Percentiles rank a stretch among this genome's conserved stretches.
These are phyloP conservation scores for Cryptosporidium viatorum DNA, from an alignment of 169 alveolate genomes.

Conservation along the genomic window DNA sequence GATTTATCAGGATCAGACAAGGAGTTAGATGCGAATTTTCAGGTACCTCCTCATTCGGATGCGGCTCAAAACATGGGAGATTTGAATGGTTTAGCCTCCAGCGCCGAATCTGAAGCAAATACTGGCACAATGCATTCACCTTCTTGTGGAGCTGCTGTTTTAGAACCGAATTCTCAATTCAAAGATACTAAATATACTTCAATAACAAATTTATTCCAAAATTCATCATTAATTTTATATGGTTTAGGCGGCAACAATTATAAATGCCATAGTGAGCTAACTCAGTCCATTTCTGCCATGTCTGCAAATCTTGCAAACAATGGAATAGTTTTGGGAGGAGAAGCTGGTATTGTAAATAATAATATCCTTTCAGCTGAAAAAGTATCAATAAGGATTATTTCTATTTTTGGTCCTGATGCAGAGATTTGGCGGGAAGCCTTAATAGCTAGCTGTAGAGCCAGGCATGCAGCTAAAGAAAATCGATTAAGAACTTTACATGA, in stretches of 20 bases:
- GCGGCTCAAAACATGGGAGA: not conserved
- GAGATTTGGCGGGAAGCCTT: constrained; percentile 74
- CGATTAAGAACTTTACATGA: constrained; percentile 45
- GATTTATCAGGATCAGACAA: not conserved
- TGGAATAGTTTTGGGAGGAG: not conserved
- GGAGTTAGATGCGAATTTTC: not conserved
- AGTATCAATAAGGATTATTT: constrained; percentile 29
- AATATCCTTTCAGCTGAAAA: constrained; percentile 25
- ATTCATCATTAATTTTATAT: not conserved
- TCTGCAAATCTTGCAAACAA: not conserved
- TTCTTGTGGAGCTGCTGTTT: not conserved
- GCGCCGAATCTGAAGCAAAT: not conserved
- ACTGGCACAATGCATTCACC: not conserved
- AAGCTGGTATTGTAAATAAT: not conserved
- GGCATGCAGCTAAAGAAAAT: constrained; percentile 61
- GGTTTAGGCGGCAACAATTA: not conserved
- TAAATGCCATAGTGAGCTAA: not conserved
- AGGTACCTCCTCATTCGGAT: not conserved
- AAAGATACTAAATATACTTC: not conserved
- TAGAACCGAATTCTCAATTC: not conserved
- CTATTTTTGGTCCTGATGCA: constrained; percentile 67
- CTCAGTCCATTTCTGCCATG: not conserved
- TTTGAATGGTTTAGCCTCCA: not conserved
- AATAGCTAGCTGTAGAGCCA: constrained; percentile 68
- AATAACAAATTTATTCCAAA: not conserved